phyloP scores from a whole-genome alignment of 495 filamentous ascomycete species.

The Neurospora tetrasperma region DNA sequence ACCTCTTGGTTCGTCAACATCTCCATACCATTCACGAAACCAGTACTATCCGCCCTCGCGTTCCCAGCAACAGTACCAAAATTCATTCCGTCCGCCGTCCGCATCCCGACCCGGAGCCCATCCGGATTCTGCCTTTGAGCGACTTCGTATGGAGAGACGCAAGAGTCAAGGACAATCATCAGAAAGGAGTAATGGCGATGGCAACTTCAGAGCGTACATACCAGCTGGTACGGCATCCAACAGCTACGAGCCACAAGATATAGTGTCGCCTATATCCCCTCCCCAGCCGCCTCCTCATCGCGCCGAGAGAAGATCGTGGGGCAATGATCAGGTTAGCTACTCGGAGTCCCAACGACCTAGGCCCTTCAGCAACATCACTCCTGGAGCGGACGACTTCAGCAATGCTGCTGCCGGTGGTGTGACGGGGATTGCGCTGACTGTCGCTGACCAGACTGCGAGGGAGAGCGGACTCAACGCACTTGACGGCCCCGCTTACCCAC shows the following conservation, averaged over 20 bases:
- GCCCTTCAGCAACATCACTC: conserved; percentile 48
- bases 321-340: conserved; percentile 11
- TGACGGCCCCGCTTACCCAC: conserved; percentile 36
- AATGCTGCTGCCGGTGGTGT: conserved; percentile 63
- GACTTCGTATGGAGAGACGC: conserved; percentile 28
- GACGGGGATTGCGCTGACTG: conserved; percentile 61
- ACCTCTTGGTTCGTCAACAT: conserved; percentile 21
- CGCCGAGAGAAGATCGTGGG: conserved; percentile 4
- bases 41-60: conserved; percentile 12
- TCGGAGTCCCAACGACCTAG: background rate
- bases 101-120: conserved; percentile 26
- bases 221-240: conserved; percentile 4
- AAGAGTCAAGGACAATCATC: conserved; percentile 21
- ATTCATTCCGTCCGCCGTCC: conserved; percentile 16
- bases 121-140: conserved; percentile 34
- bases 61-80: conserved; percentile 15
- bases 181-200: conserved; percentile 5
- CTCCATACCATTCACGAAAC: conserved; percentile 7
- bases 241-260: conserved; percentile 6
- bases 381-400: conserved; percentile 66
- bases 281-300: conserved; percentile 18
- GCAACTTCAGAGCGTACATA: conserved; percentile 9
- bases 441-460: conserved; percentile 61
- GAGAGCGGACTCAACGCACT: conserved; percentile 65
- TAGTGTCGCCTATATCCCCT: conserved; percentile 15